phyloP scores from a whole-genome alignment of 106 monocot species.

The Vanilla planifolia region DNA sequence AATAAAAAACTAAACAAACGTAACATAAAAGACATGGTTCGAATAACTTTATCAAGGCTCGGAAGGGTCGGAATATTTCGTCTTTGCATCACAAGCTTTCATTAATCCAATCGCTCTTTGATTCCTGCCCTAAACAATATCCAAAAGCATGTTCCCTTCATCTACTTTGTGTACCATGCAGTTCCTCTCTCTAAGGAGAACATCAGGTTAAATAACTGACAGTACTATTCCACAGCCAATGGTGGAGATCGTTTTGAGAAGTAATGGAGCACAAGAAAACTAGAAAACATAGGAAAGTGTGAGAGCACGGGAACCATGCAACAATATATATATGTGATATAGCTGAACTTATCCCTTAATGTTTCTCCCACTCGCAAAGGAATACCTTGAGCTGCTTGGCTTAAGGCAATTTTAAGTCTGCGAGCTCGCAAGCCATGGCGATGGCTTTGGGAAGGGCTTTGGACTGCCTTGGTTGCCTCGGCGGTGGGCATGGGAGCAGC shows the following conservation, averaged over 20 bases:
- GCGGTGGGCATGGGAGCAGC: conserved; percentile 14
- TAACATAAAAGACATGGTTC: not conserved
- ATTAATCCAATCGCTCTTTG: not conserved
- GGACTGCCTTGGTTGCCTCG: conserved; percentile 15
- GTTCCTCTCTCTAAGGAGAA: conserved; percentile 3
- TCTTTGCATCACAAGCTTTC: not conserved
- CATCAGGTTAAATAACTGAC: not conserved
- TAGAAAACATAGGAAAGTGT: not conserved
- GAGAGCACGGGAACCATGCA: not conserved
- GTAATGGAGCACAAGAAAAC: not conserved
- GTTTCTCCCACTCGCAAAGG: not conserved
- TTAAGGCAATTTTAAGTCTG: not conserved
- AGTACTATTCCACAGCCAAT: not conserved
- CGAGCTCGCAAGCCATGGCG: conserved; percentile 5
- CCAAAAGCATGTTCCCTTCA: not conserved
- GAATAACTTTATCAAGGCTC: not conserved
- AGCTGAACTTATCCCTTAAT: not conserved
- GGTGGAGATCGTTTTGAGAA: not conserved
- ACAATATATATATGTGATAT: not conserved
- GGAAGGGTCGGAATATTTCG: not conserved
- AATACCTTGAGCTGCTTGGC: not conserved
- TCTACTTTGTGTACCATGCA: not conserved
- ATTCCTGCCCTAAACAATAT: too few relatives aligned
- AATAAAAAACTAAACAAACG: not conserved
- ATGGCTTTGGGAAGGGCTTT: conserved; percentile 26